Evolutionary conservation across 768 basidiomycete genomes (phyloP).

Genomic region (Collybiopsis confluens): DNA sequence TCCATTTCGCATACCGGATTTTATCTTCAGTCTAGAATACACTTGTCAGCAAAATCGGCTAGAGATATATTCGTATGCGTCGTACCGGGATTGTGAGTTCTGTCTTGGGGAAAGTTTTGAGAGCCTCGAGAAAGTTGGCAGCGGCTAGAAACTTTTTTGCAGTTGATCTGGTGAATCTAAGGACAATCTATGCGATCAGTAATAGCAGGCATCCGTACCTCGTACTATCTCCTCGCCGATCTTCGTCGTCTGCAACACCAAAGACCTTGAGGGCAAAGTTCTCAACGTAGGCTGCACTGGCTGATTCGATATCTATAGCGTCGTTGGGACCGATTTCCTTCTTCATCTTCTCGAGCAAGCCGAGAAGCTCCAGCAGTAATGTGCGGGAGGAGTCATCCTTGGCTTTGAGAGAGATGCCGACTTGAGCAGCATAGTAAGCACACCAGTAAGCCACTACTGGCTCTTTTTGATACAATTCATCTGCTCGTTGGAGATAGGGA

Average conservation of each 20-base stretch:
- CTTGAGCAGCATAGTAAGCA: conserved; percentile 88
- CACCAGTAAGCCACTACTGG: conserved; percentile 96
- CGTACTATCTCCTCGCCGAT: conserved; percentile 70
- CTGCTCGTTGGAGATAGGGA: conserved; percentile 85
- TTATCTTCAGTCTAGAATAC: conserved; percentile 74
- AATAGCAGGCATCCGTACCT: conserved; percentile 45
- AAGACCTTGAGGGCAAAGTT: conserved; percentile 95
- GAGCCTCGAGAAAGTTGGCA: conserved; percentile 89
- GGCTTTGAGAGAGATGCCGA: conserved; percentile 72
- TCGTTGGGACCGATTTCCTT: conserved; percentile 67
- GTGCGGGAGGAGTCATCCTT: conserved; percentile 61
- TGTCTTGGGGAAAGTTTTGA: conserved; percentile 66
- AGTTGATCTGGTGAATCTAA: conserved; percentile 67
- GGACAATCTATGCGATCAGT: too few species aligned
- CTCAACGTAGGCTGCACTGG: conserved; percentile 86
- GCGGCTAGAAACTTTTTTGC: conserved; percentile 95
- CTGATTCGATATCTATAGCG: conserved; percentile 77
- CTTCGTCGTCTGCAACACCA: conserved; percentile 84
- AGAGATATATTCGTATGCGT: conserved; percentile 2
- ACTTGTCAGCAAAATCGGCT: conserved; percentile 4
- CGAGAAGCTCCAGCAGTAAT: conserved; percentile 72
- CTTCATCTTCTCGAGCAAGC: conserved; percentile 79
- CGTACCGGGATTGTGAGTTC: conserved; percentile 57
- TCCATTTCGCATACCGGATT: conserved; percentile 94
- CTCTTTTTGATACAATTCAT: conserved; percentile 79